A percentile compares a stretch with the other conserved stretches of the same genome.
phyloP scores from a whole-genome alignment of 352 stramenopile genomes.

The Phytophthora nicotianae region DNA sequence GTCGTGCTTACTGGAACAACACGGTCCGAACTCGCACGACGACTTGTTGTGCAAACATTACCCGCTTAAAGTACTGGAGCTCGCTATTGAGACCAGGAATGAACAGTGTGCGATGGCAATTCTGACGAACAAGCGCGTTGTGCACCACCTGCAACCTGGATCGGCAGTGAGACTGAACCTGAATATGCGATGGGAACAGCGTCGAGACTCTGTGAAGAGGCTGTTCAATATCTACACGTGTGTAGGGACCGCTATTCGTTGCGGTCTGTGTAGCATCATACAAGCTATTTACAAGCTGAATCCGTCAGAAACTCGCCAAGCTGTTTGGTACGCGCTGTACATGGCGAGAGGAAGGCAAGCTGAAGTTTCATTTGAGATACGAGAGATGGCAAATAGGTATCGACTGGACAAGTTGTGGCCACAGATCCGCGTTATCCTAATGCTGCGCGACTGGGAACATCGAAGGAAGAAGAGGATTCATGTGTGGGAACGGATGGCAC shows the following conservation, averaged over 20 bases:
- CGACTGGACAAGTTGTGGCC: slow-evolving; percentile 11
- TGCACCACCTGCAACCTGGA: slow-evolving; percentile 9
- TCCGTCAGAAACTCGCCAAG: slow-evolving; percentile 12
- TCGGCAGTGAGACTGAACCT: slow-evolving; percentile 2
- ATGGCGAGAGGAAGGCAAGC: not conserved
- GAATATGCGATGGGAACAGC: slow-evolving; percentile 14
- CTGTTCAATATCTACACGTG: slow-evolving; percentile 23
- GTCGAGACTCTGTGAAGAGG: slow-evolving; percentile 3
- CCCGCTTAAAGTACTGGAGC: slow-evolving; percentile 18
- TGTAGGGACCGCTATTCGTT: slow-evolving; percentile 14
- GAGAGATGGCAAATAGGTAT: slow-evolving; percentile 4
- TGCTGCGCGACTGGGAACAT: slow-evolving; percentile 12
- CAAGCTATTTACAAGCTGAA: slow-evolving; percentile 11
- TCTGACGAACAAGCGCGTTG: slow-evolving; percentile 19
- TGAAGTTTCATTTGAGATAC: not conserved
- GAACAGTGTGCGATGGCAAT: slow-evolving; percentile 8
- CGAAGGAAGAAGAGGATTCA: not conserved
- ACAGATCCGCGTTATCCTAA: slow-evolving; percentile 4
- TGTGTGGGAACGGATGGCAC: not conserved
- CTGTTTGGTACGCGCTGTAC: slow-evolving; percentile 19
- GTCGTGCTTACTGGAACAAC: slow-evolving; percentile 8
- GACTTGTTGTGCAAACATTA: slow-evolving; percentile 15
- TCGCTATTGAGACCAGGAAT: slow-evolving; percentile 19
- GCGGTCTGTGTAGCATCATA: slow-evolving; percentile 2
- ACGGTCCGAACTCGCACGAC: slow-evolving; percentile 1